Conservation (phyloP, 208 protist species). For the Tritrichomonas foetus region DNA sequence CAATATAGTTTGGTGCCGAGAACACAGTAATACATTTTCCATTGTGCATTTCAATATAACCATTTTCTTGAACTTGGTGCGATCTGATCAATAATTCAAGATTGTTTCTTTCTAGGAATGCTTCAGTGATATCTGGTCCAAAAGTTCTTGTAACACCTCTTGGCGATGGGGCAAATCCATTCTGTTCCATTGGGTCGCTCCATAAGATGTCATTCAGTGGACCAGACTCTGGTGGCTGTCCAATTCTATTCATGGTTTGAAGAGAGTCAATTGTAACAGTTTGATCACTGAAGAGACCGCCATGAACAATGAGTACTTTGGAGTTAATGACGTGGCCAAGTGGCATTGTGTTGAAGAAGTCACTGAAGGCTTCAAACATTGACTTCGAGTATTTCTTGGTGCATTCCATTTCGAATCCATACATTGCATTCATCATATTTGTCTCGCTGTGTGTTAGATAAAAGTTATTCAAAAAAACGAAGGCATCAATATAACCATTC, state of each 20-base stretch:
- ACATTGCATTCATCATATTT: background rate
- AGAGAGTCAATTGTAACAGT: background rate
- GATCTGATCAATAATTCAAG: slow-evolving; percentile 56
- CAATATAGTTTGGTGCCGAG: slow-evolving; percentile 50
- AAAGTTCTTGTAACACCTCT: slow-evolving; percentile 51
- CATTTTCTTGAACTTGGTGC: slow-evolving; percentile 57
- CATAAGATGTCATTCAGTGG: slow-evolving; percentile 41
- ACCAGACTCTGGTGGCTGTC: background rate
- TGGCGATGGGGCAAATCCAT: slow-evolving; percentile 44
- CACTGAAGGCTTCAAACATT: background rate
- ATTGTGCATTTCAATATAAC: slow-evolving; percentile 50
- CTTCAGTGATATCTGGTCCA: slow-evolving; percentile 56
- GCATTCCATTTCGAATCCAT: slow-evolving; percentile 34
- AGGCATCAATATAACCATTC: no score
- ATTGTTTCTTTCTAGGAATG: slow-evolving; percentile 54
- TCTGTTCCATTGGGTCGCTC: slow-evolving; percentile 42
- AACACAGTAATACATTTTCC: slow-evolving; percentile 54
- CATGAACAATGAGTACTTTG: slow-evolving; percentile 36
- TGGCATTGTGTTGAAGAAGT: background rate
- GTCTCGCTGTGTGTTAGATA: slow-evolving; percentile 45
- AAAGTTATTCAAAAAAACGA: no score
- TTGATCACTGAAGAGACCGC: background rate
- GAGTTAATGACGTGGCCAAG: background rate
- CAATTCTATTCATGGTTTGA: background rate
- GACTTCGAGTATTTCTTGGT: background rate